A percentile compares a stretch with the other conserved stretches of the same genome.
Conservation (phyloP, 2,329 filamentous ascomycete species). For the Fusarium floridanum region DNA sequence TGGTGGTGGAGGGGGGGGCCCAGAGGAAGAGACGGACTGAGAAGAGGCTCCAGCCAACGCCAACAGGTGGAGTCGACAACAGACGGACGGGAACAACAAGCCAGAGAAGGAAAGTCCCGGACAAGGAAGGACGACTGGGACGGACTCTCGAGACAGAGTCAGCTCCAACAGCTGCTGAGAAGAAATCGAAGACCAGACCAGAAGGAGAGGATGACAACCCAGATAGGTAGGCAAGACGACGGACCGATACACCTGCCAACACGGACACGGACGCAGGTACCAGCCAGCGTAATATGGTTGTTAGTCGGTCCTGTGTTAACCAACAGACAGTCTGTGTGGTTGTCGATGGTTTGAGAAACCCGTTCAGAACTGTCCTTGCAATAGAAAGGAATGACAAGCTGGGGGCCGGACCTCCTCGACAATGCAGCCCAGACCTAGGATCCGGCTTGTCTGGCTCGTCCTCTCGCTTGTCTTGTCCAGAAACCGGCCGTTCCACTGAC, state of each 20-base stretch:
- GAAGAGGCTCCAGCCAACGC: constrained; percentile 20
- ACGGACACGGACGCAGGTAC: constrained; percentile 37
- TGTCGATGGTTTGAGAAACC: constrained; percentile 16
- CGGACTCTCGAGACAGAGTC: neutral
- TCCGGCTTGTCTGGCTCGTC: constrained; percentile 14
- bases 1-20: constrained; percentile 27
- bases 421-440: constrained; percentile 15
- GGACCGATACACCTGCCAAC: neutral
- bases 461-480: neutral
- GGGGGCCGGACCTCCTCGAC: constrained; percentile 2
- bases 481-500: constrained; percentile 19
- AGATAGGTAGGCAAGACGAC: neutral
- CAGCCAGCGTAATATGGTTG: constrained; percentile 26
- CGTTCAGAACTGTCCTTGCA: constrained; percentile 16
- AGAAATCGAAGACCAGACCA: neutral
- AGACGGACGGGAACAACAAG: constrained; percentile 4
- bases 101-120: constrained; percentile 21
- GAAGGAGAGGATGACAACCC: constrained; percentile 12
- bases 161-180: neutral
- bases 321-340: constrained; percentile 17
- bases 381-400: constrained; percentile 34
- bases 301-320: constrained; percentile 24
- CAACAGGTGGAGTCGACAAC: constrained; percentile 24
- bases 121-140: constrained; percentile 5
- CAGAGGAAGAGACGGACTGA: constrained; percentile 27